These are phyloP conservation scores for Blastocystis sp. DNA, from an alignment of 352 stramenopile species.

Conservation along the genomic window DNA sequence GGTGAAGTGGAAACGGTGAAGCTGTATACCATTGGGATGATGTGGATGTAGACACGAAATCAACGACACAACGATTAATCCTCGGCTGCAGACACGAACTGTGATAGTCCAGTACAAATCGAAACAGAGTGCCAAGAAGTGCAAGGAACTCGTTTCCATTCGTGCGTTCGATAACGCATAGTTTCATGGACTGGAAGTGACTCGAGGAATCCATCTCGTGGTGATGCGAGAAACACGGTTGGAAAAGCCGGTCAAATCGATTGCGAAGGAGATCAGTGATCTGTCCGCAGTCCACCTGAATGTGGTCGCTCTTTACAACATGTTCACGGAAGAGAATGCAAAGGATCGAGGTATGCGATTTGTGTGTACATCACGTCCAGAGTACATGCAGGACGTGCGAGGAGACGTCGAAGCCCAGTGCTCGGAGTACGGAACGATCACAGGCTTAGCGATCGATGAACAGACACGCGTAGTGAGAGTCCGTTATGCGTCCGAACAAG, in stretches of 20 bases:
- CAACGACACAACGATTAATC: constrained; percentile 1
- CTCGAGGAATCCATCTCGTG: neutral
- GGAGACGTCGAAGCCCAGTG: constrained; percentile 10
- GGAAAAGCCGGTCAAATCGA: neutral
- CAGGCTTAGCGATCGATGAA: constrained; percentile 20
- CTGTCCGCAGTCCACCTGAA: neutral
- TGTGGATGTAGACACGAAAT: neutral
- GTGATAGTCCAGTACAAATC: constrained; percentile 14
- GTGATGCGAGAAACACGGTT: neutral
- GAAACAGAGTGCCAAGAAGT: neutral
- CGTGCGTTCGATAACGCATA: neutral
- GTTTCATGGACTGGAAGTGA: constrained; percentile 10
- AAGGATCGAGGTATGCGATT: neutral
- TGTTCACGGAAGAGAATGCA: constrained; percentile 15
- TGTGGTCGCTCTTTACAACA: neutral
- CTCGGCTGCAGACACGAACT: neutral
- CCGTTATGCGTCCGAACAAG: neutral
- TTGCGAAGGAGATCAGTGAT: neutral
- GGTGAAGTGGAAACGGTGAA: neutral
- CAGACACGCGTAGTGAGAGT: neutral
- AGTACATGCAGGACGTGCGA: constrained; percentile 17
- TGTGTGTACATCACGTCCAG: neutral
- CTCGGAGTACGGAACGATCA: constrained; percentile 18
- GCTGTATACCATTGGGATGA: neutral
- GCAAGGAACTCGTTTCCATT: neutral